Conservation (phyloP, 164 flowering plant species). For the Annona squamosa region DNA sequence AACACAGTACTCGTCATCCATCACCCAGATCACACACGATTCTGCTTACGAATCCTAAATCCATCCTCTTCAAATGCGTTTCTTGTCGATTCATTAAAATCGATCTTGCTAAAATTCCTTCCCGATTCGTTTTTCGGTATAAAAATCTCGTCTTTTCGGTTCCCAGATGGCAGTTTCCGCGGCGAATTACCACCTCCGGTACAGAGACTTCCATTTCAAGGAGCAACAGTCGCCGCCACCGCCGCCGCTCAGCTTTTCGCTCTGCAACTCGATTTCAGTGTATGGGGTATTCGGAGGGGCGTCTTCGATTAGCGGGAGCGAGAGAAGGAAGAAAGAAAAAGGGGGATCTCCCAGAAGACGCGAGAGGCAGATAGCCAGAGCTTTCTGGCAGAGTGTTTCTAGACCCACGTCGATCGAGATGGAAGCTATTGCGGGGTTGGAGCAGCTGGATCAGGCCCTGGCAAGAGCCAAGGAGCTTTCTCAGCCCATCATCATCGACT, state of each 20-base stretch:
- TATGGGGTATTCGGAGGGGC: conserved; percentile 14
- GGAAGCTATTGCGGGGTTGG: conserved; percentile 57
- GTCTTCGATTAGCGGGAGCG: conserved; percentile 17
- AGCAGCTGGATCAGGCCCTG: conserved; percentile 64
- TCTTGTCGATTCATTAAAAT: background rate
- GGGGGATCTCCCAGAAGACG: conserved; percentile 23
- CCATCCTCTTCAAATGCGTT: background rate
- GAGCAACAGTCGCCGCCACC: background rate
- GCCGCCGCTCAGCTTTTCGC: conserved; percentile 3
- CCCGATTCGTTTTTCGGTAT: no score
- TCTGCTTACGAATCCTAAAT: background rate
- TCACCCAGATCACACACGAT: background rate
- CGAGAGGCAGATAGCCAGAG: conserved; percentile 24
- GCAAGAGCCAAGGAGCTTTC: conserved; percentile 42
- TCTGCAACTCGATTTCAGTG: conserved; percentile 15
- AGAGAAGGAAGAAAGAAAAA: conserved; percentile 13
- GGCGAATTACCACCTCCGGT: conserved; percentile 48
- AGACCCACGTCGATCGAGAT: conserved; percentile 51
- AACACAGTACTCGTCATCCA: background rate
- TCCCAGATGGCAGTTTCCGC: conserved; percentile 49
- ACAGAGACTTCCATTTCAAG: conserved; percentile 30
- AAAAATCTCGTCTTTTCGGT: background rate
- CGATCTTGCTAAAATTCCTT: background rate
- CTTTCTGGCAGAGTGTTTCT: conserved; percentile 50
- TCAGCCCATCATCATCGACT: conserved; percentile 71